These are phyloP conservation scores for Coccinonectria pachysandricola DNA, from an alignment of 2,329 filamentous ascomycete species.

Conservation along the genomic window DNA sequence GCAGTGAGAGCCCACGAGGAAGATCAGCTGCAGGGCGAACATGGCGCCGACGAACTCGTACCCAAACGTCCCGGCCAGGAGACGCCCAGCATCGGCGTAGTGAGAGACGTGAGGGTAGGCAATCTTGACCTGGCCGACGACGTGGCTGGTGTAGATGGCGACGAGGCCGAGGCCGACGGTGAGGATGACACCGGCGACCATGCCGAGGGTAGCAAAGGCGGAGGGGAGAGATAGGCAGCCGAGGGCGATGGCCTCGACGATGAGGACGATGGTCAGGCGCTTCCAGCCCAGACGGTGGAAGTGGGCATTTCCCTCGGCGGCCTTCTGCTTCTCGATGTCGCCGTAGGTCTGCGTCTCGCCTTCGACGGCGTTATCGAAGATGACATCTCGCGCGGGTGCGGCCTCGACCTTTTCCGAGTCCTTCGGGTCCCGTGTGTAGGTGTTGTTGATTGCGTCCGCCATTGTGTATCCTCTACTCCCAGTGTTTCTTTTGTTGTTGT, in stretches of 20 bases:
- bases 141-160: conserved; percentile 36
- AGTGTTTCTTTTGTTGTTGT: too few relatives aligned
- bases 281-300: conserved; percentile 34
- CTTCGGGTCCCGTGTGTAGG: background rate
- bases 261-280: conserved; percentile 12
- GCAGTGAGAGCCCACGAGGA: conserved; percentile 62
- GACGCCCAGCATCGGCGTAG: conserved; percentile 31
- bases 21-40: conserved; percentile 55
- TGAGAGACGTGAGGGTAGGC: conserved; percentile 41
- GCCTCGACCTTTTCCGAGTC: background rate
- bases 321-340: background rate
- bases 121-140: conserved; percentile 38
- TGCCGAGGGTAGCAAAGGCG: conserved; percentile 42
- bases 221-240: conserved; percentile 31
- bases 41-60: conserved; percentile 51
- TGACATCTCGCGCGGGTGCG: background rate
- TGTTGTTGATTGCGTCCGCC: background rate
- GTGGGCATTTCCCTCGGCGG: conserved; percentile 28
- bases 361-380: background rate
- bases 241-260: conserved; percentile 11
- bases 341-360: conserved; percentile 6
- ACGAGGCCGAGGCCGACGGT: conserved; percentile 32
- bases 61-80: conserved; percentile 49
- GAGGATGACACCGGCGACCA: conserved; percentile 36
- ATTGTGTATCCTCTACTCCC: too few relatives aligned